Conservation (phyloP, 2,329 filamentous ascomycete genomes). For the Fusarium hostae region DNA sequence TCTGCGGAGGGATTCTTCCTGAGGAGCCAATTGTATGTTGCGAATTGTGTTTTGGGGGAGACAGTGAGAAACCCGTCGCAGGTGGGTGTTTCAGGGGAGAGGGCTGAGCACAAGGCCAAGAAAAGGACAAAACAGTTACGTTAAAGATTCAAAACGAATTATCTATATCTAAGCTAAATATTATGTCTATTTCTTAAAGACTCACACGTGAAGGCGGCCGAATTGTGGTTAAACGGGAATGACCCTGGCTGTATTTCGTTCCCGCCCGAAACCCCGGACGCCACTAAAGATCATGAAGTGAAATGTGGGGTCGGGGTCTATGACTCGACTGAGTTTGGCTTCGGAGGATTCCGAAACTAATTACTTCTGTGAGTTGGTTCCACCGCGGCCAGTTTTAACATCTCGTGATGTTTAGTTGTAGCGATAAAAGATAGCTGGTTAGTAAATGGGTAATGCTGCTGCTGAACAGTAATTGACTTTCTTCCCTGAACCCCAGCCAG, state of each 20-base stretch:
- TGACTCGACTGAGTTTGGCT: not conserved
- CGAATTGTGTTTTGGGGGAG: not conserved
- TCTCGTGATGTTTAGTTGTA: rapidly evolving
- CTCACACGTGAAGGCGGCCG: not conserved
- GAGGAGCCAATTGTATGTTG: not conserved
- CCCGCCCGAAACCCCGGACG: not conserved
- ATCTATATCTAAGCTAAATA: not conserved
- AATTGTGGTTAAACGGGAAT: not conserved
- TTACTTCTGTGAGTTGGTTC: too few relatives aligned
- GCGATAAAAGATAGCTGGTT: rapidly evolving
- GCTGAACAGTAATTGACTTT: not conserved
- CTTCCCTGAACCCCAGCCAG: not conserved
- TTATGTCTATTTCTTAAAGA: not conserved
- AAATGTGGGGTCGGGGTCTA: not conserved
- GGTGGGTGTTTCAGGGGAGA: slow-evolving; percentile 12
- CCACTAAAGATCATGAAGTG: not conserved
- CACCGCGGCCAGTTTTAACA: rapidly evolving
- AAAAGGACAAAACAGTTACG: not conserved
- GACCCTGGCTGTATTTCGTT: not conserved
- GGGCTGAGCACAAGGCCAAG: not conserved
- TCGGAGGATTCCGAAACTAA: not conserved
- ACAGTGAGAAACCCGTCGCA: not conserved
- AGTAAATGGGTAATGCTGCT: too few relatives aligned
- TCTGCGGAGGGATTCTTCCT: not conserved
- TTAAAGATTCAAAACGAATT: not conserved